Evolutionary conservation across 2,329 filamentous ascomycete species (phyloP).

Genomic region (Nemania abortiva): DNA sequence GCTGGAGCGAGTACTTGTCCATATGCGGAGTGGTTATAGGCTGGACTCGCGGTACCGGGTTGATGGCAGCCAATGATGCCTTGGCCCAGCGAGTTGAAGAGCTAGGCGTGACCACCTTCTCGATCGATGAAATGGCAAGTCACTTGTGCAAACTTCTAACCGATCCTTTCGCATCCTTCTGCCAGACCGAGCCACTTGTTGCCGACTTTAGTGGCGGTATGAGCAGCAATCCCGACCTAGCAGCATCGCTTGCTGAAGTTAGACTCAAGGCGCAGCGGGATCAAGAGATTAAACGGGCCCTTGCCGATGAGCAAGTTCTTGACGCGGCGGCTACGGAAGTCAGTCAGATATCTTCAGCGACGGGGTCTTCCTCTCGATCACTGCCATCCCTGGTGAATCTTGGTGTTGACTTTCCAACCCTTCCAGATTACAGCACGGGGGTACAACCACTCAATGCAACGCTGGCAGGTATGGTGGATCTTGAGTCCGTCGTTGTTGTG

Average conservation of each 20-base stretch:
- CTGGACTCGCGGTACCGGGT: conserved; percentile 59
- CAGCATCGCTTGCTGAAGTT: neutral
- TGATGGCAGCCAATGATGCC: conserved; percentile 58
- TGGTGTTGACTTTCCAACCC: conserved; percentile 33
- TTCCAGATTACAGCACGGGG: conserved; percentile 45
- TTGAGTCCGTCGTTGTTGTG: conserved; percentile 54
- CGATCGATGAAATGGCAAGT: conserved; percentile 16
- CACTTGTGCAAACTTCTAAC: neutral
- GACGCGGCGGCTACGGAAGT: neutral
- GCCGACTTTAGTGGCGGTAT: conserved; percentile 5
- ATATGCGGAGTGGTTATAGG: conserved; percentile 58
- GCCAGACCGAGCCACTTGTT: neutral
- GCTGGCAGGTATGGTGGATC: conserved; percentile 52
- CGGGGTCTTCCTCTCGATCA: neutral
- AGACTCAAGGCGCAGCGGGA: neutral
- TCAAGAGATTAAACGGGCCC: neutral
- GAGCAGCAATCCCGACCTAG: neutral
- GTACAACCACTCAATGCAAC: conserved; percentile 38
- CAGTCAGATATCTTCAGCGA: neutral
- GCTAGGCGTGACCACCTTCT: conserved; percentile 45
- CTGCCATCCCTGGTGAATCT: conserved; percentile 1
- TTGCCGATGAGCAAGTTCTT: neutral
- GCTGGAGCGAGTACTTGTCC: conserved; percentile 54
- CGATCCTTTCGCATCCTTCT: neutral
- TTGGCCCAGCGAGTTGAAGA: conserved; percentile 55